phyloP scores from a whole-genome alignment of 352 stramenopile species.

The Thraustochytrium striatum region DNA sequence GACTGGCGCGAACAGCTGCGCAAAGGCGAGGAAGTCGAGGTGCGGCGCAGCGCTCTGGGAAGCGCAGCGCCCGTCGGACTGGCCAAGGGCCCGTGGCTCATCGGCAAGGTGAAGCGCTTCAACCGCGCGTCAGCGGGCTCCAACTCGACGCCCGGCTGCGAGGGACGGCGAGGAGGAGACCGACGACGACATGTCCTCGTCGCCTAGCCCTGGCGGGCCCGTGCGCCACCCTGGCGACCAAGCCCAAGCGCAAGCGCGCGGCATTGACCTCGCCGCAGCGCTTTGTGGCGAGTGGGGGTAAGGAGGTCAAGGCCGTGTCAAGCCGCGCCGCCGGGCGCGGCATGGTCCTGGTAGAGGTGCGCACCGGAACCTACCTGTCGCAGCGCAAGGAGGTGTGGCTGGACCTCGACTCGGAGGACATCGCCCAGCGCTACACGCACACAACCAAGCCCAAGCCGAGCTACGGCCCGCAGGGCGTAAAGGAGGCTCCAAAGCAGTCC shows the following conservation, averaged over 20 bases:
- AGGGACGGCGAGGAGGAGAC: constrained; percentile 1
- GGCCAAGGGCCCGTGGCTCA: neutral
- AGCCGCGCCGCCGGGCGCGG: neutral
- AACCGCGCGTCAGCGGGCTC: neutral
- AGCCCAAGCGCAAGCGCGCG: constrained; percentile 15
- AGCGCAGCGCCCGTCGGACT: neutral
- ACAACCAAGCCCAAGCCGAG: constrained; percentile 15
- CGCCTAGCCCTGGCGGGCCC: too few relatives aligned
- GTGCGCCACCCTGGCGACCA: neutral
- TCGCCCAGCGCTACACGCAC: constrained; percentile 37
- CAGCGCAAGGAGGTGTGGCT: constrained; percentile 44
- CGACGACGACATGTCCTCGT: neutral
- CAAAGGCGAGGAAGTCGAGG: constrained; percentile 37
- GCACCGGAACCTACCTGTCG: neutral
- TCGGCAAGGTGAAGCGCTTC: constrained; percentile 40
- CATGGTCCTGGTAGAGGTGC: constrained; percentile 27
- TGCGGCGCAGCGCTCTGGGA: neutral
- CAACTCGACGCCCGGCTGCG: neutral
- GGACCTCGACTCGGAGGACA: constrained; percentile 41
- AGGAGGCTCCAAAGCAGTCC: constrained; percentile 1
- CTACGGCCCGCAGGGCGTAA: neutral
- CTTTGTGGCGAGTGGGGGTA: neutral
- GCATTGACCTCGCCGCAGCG: neutral
- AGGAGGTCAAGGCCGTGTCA: neutral
- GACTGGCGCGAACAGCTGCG: constrained; percentile 41